Base-by-base conservation (phyloP, 495 filamentous ascomycete species). In the Penicillium parvum region DNA sequence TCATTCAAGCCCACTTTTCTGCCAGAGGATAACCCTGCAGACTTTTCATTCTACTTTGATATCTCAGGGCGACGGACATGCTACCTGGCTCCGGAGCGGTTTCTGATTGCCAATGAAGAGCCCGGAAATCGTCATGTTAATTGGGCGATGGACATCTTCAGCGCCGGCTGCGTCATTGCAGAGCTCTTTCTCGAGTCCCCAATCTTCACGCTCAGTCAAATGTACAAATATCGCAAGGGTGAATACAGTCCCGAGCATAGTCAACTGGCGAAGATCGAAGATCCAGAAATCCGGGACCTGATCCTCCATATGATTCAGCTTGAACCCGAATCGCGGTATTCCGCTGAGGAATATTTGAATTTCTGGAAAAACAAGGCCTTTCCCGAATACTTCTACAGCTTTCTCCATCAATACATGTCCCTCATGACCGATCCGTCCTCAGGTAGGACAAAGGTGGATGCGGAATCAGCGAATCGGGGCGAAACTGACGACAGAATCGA, bases 81-180 rank as follows among this genome's bases (percentile, higher is more conserved):
- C 67, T 97, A 99, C 58, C 69, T 97, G 16, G 94, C 94, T 0
- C 94, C 94, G 7, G 94, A 99, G 62, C 75, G 94, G 18, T 99
- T 99, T 50, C 60, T 94, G 11, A 74, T 76, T 4, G 73, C 83
- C 2, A 83, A 81, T 2, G 78, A 86, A 52, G 75, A 81, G 35
- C 71, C 75, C 6, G 81, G 84, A 14, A 78, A 76, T 16, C 75
- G 76, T 44, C 56, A 70, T 22, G 71, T 90, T 30, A 88, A 84
- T 27, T 96, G 92, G 89, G 90, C 90, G 26, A 99, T 99, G 94
- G 94, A 99, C 60, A 85, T 99, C 19, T 99, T 99, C 68, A 96
- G 92, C 66, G 85, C 83, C 25, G 92, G 92, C 7, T 99, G 94
- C 57, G 94, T 97, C 15, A 95, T 99, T 53, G 94, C 94, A 3